Evolutionary conservation across 1,139 yeast species (phyloP).

Genomic region (Candida pseudoviswanathii): DNA sequence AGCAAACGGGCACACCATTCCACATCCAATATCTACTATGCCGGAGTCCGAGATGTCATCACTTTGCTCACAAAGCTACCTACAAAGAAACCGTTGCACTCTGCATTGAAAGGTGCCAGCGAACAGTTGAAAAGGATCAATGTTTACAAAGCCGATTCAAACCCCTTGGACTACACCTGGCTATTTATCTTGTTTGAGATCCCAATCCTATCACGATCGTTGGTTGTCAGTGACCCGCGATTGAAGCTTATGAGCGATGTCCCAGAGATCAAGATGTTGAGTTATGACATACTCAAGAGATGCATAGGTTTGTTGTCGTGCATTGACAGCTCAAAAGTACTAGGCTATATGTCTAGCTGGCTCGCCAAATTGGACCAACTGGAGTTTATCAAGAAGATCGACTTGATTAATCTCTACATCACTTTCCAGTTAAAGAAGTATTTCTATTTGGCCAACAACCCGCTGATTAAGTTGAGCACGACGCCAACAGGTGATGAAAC

Average conservation of each 20-base stretch:
- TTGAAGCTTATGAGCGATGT: slow-evolving; percentile 37
- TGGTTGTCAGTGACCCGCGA: slow-evolving; percentile 31
- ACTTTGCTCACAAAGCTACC: slow-evolving; percentile 50
- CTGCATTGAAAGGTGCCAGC: slow-evolving; percentile 51
- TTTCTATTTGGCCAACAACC: slow-evolving; percentile 38
- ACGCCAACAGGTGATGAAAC: slow-evolving; percentile 8
- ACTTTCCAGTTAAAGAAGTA: slow-evolving; percentile 59
- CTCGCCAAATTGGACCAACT: slow-evolving; percentile 44
- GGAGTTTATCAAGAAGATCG: slow-evolving; percentile 51
- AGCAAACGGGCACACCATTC: slow-evolving; percentile 33
- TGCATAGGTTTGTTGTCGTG: slow-evolving; percentile 66
- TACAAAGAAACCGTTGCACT: slow-evolving; percentile 58
- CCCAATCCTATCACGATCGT: slow-evolving; percentile 55
- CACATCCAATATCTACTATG: slow-evolving; percentile 48
- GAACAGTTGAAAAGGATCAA: slow-evolving; percentile 47
- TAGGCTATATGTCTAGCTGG: slow-evolving; percentile 58
- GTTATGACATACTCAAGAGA: slow-evolving; percentile 68
- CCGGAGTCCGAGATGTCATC: slow-evolving; percentile 47
- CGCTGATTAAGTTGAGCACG: slow-evolving; percentile 24
- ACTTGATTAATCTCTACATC: slow-evolving; percentile 61
- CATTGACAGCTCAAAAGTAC: slow-evolving; percentile 37
- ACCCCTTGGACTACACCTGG: slow-evolving; percentile 51
- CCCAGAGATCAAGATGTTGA: slow-evolving; percentile 54
- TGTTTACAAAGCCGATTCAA: slow-evolving; percentile 35
- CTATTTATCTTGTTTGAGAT: slow-evolving; percentile 61